phyloP scores from a whole-genome alignment of 73 alveolate species.

The Paramecium sonneborni region DNA sequence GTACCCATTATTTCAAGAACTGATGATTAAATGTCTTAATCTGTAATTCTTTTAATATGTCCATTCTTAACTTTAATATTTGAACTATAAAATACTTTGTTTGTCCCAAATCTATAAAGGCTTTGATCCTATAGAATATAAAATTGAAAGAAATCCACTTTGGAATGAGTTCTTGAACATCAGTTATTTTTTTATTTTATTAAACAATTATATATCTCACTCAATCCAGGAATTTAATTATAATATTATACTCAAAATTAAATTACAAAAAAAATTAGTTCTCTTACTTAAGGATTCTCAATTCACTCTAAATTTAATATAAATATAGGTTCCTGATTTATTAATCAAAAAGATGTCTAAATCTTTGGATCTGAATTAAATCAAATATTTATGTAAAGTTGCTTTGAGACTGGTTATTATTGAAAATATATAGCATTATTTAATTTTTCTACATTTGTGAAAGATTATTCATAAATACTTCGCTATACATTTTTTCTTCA shows the following conservation, averaged over 20 bases:
- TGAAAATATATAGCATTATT: not conserved
- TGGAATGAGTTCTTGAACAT: slow-evolving; percentile 96
- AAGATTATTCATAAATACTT: not conserved
- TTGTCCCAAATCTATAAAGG: slow-evolving; percentile 98
- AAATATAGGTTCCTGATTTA: not conserved
- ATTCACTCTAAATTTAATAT: not conserved
- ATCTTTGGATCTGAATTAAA: not conserved
- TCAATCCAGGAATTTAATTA: not conserved
- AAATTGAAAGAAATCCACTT: slow-evolving; percentile 94
- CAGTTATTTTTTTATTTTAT: slow-evolving; percentile 50
- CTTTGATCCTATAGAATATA: slow-evolving; percentile 92
- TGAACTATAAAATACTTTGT: slow-evolving; percentile 7
- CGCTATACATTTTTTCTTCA: too few species aligned
- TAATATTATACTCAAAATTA: not conserved
- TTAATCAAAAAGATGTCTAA: not conserved
- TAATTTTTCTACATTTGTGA: not conserved
- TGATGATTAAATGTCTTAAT: slow-evolving; percentile 94
- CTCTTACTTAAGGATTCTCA: slow-evolving; percentile 26
- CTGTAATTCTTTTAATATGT: slow-evolving; percentile 97
- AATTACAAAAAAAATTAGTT: not conserved
- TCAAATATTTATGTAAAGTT: not conserved
- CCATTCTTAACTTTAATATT: slow-evolving; percentile 87
- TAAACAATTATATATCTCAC: not conserved
- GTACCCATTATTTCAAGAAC: slow-evolving; percentile 98
- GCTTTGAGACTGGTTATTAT: not conserved